Evolutionary conservation across 306 rosid genomes (phyloP), one percentile per base, ranked within the genome.

Genomic region (Casuarina glauca): DNA sequence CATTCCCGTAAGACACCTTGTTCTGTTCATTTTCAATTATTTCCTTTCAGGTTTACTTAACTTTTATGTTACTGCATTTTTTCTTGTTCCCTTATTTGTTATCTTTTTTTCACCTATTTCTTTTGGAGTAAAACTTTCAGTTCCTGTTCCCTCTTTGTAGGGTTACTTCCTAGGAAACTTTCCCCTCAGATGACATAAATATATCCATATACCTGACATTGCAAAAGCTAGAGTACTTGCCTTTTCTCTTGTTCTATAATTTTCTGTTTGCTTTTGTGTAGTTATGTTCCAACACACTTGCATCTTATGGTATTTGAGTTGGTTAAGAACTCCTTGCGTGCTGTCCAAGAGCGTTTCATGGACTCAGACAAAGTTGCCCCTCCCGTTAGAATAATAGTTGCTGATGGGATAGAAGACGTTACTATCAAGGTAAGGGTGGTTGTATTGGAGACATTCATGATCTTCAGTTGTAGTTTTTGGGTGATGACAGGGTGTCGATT

Each of bases 281-380:
- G 99, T 68, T 95, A 95, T 68, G 99, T 95, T 83, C 94, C 97
- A 1, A 84, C 96, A 39, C 99, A 95, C 86, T 87, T 95, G 84
- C 99, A 93, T 85, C 92, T 93, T 50, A 95, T 95, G 99, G 96
- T 95, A 52, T 95, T 95, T 70, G 99, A 95, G 94, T 77, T 95
- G 88, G 97, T 93, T 41, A 95, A 95, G 83, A 95, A 95, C 88
- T 95, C 99, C 1, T 76, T 95, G 78, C 97, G 99, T 71, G 99
- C 98, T 20, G 99, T 93, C 64, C 91, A 95, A 88, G 99, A 95
- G 87, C 84, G 85, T 55, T 90, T 9, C 81, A 81, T 95, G 91
- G 88, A 93, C 83, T 93, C 96, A 0, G 98, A 93, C 76, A 91
- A 85, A 82, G 87, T 91, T 74, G 76, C 90, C 4, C 96, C 94